These are phyloP conservation scores for Gastrolobium bilobum DNA, from an alignment of 306 rosid species.

Conservation along the genomic window DNA sequence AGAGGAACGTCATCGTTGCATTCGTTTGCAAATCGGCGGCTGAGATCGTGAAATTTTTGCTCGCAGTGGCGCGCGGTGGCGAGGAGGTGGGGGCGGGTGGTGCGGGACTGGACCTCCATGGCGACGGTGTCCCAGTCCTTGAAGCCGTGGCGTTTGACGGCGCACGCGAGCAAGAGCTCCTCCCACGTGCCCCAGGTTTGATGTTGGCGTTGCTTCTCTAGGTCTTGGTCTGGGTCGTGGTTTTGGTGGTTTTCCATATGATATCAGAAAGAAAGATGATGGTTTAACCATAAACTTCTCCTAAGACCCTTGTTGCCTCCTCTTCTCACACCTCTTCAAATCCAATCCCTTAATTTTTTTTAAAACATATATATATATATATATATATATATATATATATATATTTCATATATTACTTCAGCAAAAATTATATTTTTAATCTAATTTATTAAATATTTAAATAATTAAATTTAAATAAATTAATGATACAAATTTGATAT, in stretches of 20 bases:
- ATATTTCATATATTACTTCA: no score
- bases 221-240: conserved; percentile 42
- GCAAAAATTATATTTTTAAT: no score
- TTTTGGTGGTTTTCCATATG: conserved; percentile 58
- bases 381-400: not conserved
- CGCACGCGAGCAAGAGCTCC: conserved; percentile 73
- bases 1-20: conserved; percentile 49
- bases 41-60: conserved; percentile 69
- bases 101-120: conserved; percentile 69
- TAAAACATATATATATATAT: not conserved
- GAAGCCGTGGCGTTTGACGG: conserved; percentile 83
- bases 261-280: conserved; percentile 39
- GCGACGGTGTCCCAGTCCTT: conserved; percentile 76
- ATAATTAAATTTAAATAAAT: no score
- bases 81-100: conserved; percentile 65
- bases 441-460: no score
- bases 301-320: conserved; percentile 50
- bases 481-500: no score
- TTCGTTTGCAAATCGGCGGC: conserved; percentile 63
- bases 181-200: conserved; percentile 83
- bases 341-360: conserved; percentile 37
- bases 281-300: conserved; percentile 54
- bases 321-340: conserved; percentile 57
- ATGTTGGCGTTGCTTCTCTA: conserved; percentile 28
- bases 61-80: conserved; percentile 71